phyloP scores from a whole-genome alignment of 73 alveolate species.

The Tetrahymena thermophila region DNA sequence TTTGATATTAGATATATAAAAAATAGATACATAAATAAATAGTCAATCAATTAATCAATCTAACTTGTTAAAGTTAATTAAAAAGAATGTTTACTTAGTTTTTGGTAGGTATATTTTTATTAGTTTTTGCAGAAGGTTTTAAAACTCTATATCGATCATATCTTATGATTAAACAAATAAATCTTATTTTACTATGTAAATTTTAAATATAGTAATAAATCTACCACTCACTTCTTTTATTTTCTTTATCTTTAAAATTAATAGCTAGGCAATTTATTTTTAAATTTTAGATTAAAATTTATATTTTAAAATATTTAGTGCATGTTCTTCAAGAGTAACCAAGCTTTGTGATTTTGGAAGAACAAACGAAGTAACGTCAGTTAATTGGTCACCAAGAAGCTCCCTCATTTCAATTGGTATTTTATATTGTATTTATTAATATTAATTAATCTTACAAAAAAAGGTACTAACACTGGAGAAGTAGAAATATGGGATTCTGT shows the following conservation, averaged over 20 bases:
- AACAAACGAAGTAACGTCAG: conserved; percentile 86
- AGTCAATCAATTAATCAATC: background rate
- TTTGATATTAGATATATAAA: background rate
- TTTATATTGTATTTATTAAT: too few relatives aligned
- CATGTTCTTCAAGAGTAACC: conserved; percentile 72
- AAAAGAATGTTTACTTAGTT: background rate
- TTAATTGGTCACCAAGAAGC: conserved; percentile 80
- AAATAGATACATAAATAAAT: too few relatives aligned
- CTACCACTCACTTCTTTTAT: background rate
- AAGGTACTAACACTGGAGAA: conserved; percentile 65
- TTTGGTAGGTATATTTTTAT: too few relatives aligned
- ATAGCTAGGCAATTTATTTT: background rate
- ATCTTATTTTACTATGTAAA: too few relatives aligned
- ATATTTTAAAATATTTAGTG: conserved; percentile 5
- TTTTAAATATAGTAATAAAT: too few relatives aligned
- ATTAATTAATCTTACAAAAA: background rate
- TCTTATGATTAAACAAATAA: too few relatives aligned
- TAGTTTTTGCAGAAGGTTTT: background rate
- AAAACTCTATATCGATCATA: too few relatives aligned
- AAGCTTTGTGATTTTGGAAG: conserved; percentile 82
- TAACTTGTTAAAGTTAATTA: background rate
- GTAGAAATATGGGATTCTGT: conserved; percentile 74
- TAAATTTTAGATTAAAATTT: background rate
- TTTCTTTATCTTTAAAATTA: background rate
- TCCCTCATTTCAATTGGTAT: conserved; percentile 12